Evolutionary conservation across 257 asterid species (phyloP), one percentile per base, ranked within the genome.

Genomic region (Verbena officinalis): DNA sequence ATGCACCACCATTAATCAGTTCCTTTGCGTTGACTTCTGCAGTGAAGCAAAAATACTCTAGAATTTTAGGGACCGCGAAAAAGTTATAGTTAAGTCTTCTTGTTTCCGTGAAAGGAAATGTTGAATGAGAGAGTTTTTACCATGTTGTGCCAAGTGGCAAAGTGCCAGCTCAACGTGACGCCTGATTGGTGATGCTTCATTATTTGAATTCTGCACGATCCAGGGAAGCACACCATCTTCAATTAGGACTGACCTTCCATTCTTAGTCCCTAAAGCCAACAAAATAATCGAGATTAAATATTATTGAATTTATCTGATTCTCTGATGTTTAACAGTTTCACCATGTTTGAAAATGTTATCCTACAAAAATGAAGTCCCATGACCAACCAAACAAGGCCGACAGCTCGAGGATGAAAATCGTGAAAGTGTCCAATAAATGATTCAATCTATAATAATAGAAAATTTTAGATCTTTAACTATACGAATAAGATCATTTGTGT

Each of bases 151-250:
- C 59, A 90, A 74, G 57, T 87, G 95, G 71, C 97, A 90, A 49
- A 90, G 91, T 10, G 96, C 97, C 54, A 90, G 83, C 77, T 90
- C 97, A 38, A 82, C 71, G 63, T 90, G 95, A 55, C 95, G 89
- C 72, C 88, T 75, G 73, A 90, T 83, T 31, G 85, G 86, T 4
- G 86, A 72, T 46, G 88, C 87, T 68, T 87, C 96, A 31, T 83
- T 85, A 53, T 85, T 90, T 44, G 97, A 86, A 59, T 85, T 87
- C 80, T 83, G 88, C 55, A 90, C 91, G 36, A 90, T 90, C 95
- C 97, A 90, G 15, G 95, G 85, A 73, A 87, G 90, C 31, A 77
- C 83, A 5, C 91, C 90, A 39, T 90, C 95, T 63, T 90, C 95
- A 27, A 90, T 87, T 24, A 90, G 81, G 69, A 87, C 84, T 66